Evolutionary conservation across 225 moss, liverwort and hornwort species (phyloP).

Genomic region (Straminergon stramineum): DNA sequence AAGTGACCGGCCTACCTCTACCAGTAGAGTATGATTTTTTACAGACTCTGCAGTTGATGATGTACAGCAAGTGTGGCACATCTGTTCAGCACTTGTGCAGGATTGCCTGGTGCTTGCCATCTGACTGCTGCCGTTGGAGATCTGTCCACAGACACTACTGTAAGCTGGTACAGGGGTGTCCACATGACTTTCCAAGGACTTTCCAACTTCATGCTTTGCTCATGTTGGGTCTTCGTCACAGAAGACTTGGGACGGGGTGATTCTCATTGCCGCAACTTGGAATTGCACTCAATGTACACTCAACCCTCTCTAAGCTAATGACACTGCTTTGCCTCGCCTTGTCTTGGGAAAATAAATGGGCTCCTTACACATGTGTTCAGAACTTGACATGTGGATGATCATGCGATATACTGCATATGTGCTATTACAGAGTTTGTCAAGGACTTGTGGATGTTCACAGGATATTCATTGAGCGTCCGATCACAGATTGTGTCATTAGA

Average conservation of each 20-base stretch:
- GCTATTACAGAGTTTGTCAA: neutral
- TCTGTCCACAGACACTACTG: neutral
- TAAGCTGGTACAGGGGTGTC: neutral
- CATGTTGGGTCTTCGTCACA: neutral
- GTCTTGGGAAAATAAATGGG: neutral
- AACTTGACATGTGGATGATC: neutral
- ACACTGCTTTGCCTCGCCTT: neutral
- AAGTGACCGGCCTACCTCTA: slow-evolving; percentile 3
- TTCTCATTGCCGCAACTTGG: neutral
- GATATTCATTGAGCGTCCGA: no score
- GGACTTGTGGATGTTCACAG: neutral
- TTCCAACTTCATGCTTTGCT: neutral
- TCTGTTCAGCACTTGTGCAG: slow-evolving; percentile 19
- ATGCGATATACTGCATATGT: neutral
- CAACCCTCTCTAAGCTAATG: neutral
- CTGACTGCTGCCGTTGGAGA: slow-evolving; percentile 1
- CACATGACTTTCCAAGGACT: neutral
- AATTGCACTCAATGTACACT: neutral
- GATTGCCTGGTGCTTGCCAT: neutral
- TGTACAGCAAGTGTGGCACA: slow-evolving; percentile 8
- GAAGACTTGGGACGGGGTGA: neutral
- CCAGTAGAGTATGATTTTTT: neutral
- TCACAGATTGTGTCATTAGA: neutral
- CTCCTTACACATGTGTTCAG: neutral
- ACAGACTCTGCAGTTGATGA: neutral